phyloP scores from a whole-genome alignment of 345 rosid genomes.

The Microthlaspi erraticum region DNA sequence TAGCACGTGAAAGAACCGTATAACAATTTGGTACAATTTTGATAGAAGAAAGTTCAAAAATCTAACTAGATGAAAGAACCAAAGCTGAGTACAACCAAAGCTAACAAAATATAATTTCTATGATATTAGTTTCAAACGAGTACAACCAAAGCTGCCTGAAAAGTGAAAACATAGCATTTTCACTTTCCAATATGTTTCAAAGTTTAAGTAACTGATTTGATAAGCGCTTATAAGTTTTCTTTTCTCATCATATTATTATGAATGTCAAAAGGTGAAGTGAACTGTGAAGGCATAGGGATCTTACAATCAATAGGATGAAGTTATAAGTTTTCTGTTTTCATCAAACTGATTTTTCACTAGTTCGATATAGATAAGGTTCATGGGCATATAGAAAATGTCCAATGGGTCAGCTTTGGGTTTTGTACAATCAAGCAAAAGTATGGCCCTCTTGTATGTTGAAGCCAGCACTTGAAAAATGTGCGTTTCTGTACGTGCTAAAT shows the following conservation, averaged over 20 bases:
- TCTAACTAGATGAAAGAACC: too few species aligned
- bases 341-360: not conserved
- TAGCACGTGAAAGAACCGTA: not conserved
- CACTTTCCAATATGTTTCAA: not conserved
- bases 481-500: not conserved
- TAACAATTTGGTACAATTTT: too few species aligned
- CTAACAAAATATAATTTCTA: too few species aligned
- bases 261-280: not conserved
- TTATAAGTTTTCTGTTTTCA: too few species aligned
- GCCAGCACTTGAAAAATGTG: not conserved
- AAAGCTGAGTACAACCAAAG: too few species aligned
- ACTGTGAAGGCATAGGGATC: too few species aligned
- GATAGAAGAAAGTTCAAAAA: too few species aligned
- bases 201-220: not conserved
- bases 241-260: not conserved
- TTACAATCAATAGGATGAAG: too few species aligned
- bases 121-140: too few species aligned
- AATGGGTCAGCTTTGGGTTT: not conserved
- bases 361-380: not conserved
- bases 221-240: not conserved
- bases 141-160: too few species aligned
- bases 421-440: too few species aligned
- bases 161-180: not conserved
- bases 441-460: not conserved
- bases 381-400: slow-evolving; percentile 2